phyloP scores from a whole-genome alignment of 1,284 basidiomycete species.

The Thelephora terrestris region DNA sequence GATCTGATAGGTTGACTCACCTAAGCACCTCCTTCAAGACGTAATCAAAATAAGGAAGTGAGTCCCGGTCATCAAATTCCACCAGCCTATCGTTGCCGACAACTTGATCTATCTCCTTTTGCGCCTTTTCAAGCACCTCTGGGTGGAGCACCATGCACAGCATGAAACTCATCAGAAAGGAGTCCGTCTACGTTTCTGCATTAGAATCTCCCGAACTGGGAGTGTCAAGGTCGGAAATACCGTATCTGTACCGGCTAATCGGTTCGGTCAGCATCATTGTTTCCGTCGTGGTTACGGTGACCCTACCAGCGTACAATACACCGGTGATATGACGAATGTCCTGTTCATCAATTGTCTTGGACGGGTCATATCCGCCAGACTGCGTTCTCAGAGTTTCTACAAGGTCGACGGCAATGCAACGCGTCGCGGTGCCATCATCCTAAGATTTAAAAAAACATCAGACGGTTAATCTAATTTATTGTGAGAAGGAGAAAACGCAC shows the following conservation, averaged over 20 bases:
- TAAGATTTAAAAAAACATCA: constrained; percentile 5
- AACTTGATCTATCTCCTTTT: constrained; percentile 43
- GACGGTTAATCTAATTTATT: neutral
- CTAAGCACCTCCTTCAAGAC: constrained; percentile 40
- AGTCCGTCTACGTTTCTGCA: constrained; percentile 28
- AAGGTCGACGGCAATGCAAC: constrained; percentile 45
- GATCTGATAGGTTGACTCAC: constrained; percentile 14
- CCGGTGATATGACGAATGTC: constrained; percentile 49
- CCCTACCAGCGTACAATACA: constrained; percentile 34
- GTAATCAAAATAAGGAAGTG: constrained; percentile 43
- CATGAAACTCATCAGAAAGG: constrained; percentile 34
- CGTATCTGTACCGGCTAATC: constrained; percentile 24
- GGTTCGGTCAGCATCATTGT: constrained; percentile 22
- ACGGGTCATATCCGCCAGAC: neutral
- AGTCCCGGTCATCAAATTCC: constrained; percentile 35
- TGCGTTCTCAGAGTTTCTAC: constrained; percentile 22
- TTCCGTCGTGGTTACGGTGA: constrained; percentile 10
- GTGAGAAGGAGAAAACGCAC: constrained; percentile 20
- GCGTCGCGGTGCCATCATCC: constrained; percentile 33
- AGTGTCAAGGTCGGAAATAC: constrained; percentile 11
- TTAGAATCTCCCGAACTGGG: neutral
- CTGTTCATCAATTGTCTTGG: constrained; percentile 28
- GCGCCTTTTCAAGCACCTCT: constrained; percentile 36
- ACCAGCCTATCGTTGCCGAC: constrained; percentile 36
- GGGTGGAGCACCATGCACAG: constrained; percentile 43